Evolutionary conservation across 306 rosid species (phyloP).

Genomic region (Sophora flavescens): DNA sequence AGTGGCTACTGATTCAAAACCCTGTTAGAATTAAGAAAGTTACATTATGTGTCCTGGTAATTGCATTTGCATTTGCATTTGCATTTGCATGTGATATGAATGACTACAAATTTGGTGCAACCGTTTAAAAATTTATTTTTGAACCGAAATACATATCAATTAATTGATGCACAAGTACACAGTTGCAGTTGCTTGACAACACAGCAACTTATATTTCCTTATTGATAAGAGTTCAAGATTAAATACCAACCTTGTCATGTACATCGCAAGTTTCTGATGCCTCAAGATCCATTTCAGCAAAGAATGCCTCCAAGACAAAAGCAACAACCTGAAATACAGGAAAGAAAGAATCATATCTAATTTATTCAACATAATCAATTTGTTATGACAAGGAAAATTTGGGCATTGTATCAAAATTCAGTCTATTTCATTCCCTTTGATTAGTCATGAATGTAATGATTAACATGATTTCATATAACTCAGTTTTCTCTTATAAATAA

Average conservation of each 20-base stretch:
- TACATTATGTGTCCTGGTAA: background rate
- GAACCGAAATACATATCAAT: constrained; percentile 18
- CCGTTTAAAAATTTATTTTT: constrained; percentile 11
- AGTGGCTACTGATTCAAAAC: background rate
- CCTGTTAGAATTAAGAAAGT: background rate
- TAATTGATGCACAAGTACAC: constrained; percentile 2
- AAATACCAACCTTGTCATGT: constrained; percentile 68
- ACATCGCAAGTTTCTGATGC: constrained; percentile 58
- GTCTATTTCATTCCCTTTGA: constrained; percentile 26
- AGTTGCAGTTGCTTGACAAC: constrained; percentile 3
- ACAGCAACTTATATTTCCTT: constrained; percentile 19
- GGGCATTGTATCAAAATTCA: constrained; percentile 28
- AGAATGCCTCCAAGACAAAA: constrained; percentile 99
- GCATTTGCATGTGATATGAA: constrained; percentile 31
- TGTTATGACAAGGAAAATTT: background rate
- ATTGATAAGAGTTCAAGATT: constrained; percentile 27
- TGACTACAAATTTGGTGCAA: constrained; percentile 21
- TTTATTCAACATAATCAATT: constrained; percentile 29
- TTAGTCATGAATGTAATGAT: constrained; percentile 7
- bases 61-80: constrained; percentile 14
- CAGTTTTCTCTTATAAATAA: constrained; percentile 16
- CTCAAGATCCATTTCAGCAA: constrained; percentile 94
- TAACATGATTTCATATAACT: constrained; percentile 36
- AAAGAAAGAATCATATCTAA: constrained; percentile 27
- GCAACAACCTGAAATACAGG: constrained; percentile 83